A percentile compares a stretch with the other conserved stretches of the same genome.
phyloP scores from a whole-genome alignment of 2,329 filamentous ascomycete species.

The Penicillium sp. region DNA sequence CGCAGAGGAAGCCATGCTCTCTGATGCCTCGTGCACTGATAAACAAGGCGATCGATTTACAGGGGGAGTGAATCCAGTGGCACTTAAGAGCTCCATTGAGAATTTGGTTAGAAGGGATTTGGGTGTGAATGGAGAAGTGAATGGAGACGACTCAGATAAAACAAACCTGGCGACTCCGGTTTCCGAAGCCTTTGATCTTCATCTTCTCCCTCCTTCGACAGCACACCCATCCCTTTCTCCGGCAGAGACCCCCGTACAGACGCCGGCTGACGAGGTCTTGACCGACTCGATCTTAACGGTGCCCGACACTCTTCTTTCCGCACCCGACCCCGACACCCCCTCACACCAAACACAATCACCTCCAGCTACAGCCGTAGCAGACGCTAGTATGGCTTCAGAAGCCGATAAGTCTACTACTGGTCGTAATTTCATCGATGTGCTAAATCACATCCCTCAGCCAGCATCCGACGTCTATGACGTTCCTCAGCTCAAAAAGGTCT shows the following conservation, averaged over 20 bases:
- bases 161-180: conserved; percentile 13
- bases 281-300: conserved; percentile 2
- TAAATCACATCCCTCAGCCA: conserved; percentile 13
- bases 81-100: conserved; percentile 8
- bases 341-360: conserved; percentile 5
- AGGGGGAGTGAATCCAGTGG: background rate
- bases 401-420: background rate
- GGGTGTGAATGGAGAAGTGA: background rate
- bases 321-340: conserved; percentile 1
- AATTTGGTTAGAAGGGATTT: background rate
- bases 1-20: conserved; percentile 16
- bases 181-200: conserved; percentile 9
- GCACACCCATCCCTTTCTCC: conserved; percentile 5
- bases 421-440: conserved; percentile 8
- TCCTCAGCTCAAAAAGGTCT: conserved; percentile 9
- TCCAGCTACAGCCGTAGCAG: background rate
- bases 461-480: conserved; percentile 17
- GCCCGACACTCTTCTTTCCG: conserved; percentile 5
- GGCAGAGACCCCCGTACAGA: conserved; percentile 5
- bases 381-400: conserved; percentile 6
- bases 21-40: conserved; percentile 8
- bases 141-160: background rate
- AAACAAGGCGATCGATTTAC: background rate
- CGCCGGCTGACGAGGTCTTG: conserved; percentile 2
- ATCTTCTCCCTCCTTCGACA: background rate